A percentile compares a stretch with the other conserved stretches of the same genome.
phyloP scores from a whole-genome alignment of 2,329 filamentous ascomycete genomes.

The Biscogniauxia mediterranea region DNA sequence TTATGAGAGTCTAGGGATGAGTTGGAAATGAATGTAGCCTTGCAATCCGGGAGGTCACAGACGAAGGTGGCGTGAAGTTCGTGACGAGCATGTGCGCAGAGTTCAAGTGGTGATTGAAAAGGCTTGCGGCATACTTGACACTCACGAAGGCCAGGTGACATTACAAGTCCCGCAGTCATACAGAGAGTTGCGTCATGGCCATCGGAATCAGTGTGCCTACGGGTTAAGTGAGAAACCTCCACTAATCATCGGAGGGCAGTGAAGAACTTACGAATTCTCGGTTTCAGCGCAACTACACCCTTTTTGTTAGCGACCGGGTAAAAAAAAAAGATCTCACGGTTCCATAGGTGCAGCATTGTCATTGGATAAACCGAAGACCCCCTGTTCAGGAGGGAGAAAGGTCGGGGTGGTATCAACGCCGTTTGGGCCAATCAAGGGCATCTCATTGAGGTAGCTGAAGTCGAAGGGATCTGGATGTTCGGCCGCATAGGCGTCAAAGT shows the following conservation, averaged over 20 bases:
- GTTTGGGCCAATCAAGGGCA: conserved; percentile 14
- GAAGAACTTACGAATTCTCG: no score
- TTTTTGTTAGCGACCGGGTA: conserved; percentile 31
- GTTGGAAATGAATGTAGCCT: background rate
- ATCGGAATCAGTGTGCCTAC: background rate
- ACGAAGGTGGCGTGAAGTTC: background rate
- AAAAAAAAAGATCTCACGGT: conserved; percentile 33
- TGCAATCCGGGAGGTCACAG: conserved; percentile 1
- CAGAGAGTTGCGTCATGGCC: no score
- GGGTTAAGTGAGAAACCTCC: background rate
- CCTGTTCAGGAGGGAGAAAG: background rate
- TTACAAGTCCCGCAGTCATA: no score
- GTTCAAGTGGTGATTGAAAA: background rate
- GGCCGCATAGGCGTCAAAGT: conserved; percentile 12
- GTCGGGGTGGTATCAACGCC: conserved; percentile 1
- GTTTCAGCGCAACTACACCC: conserved; percentile 20
- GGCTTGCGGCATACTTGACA: no score
- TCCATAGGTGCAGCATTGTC: conserved; percentile 18
- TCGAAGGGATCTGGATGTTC: conserved; percentile 5
- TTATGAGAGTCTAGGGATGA: background rate
- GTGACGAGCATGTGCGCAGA: background rate
- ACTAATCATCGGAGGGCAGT: background rate
- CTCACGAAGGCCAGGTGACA: no score
- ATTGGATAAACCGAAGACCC: conserved; percentile 6
- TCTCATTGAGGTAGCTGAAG: conserved; percentile 8